These are phyloP conservation scores for Neofusicoccum cordaticola DNA, from an alignment of 2,329 filamentous ascomycete genomes.

Conservation along the genomic window DNA sequence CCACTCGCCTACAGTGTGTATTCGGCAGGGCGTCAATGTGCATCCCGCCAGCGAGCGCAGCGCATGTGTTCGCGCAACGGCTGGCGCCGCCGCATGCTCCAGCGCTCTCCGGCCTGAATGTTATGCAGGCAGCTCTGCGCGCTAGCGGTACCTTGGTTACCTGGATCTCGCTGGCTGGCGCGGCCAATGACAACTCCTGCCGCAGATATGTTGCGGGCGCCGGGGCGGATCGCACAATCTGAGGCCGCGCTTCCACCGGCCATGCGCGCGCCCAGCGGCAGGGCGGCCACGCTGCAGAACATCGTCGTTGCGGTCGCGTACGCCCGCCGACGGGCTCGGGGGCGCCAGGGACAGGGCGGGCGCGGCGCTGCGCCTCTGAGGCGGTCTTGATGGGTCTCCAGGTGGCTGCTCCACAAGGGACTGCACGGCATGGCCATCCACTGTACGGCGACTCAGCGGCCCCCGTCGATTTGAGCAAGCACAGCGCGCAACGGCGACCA, in stretches of 20 bases:
- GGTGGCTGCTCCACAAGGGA: slow-evolving; percentile 15
- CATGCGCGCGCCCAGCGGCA: slow-evolving; percentile 5
- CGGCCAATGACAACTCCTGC: slow-evolving; percentile 17
- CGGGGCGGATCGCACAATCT: slow-evolving; percentile 17
- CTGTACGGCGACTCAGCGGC: slow-evolving; percentile 7
- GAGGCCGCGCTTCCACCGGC: slow-evolving; percentile 8
- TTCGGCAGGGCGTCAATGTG: not conserved
- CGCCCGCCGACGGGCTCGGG: not conserved
- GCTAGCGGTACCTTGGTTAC: slow-evolving; percentile 8
- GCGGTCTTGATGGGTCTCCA: slow-evolving; percentile 14
- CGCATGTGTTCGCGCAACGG: not conserved
- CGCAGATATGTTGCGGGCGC: slow-evolving; percentile 16
- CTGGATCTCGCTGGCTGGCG: slow-evolving; percentile 3
- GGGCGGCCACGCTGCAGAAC: not conserved
- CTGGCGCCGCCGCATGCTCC: not conserved
- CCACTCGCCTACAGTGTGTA: not conserved
- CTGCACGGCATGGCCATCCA: slow-evolving; percentile 11
- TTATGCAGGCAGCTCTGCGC: not conserved
- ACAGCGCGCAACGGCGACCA: slow-evolving; percentile 2
- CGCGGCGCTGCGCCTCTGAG: slow-evolving; percentile 10
- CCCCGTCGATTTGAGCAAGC: slow-evolving; percentile 8
- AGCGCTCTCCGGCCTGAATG: not conserved
- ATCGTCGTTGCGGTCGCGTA: slow-evolving; percentile 7
- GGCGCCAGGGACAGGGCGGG: not conserved
- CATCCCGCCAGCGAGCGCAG: not conserved